A percentile compares a stretch with the other conserved stretches of the same genome.
These are phyloP conservation scores for Zangia roseola DNA, from an alignment of 768 basidiomycete species.

Conservation along the genomic window DNA sequence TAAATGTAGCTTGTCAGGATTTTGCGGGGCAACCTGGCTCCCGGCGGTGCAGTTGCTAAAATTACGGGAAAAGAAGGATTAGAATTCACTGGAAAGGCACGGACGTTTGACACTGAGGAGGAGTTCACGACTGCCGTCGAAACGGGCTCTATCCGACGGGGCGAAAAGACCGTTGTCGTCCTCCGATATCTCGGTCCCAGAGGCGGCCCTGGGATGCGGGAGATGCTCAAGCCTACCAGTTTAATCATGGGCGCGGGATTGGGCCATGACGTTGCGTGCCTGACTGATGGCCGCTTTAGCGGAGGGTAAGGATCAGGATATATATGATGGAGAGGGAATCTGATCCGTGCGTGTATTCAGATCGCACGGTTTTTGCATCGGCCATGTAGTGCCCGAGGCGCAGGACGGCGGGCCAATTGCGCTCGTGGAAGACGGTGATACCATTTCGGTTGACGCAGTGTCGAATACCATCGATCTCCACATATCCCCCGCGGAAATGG, in stretches of 20 bases:
- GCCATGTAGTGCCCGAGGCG: constrained; percentile 96
- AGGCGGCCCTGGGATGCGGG: constrained; percentile 98
- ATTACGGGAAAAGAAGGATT: constrained; percentile 96
- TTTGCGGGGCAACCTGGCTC: constrained; percentile 87
- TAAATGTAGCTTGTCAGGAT: constrained; percentile 50
- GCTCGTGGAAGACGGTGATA: constrained; percentile 83
- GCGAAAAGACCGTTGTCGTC: constrained; percentile 95
- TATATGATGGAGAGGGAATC: constrained; percentile 7
- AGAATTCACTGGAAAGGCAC: constrained; percentile 86
- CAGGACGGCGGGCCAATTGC: constrained; percentile 94
- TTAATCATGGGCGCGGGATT: constrained; percentile 98
- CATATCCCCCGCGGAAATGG: constrained; percentile 79
- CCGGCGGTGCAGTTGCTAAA: constrained; percentile 94
- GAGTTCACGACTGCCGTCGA: constrained; percentile 88
- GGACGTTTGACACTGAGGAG: constrained; percentile 89
- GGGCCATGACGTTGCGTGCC: constrained; percentile 91
- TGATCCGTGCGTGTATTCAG: constrained; percentile 39
- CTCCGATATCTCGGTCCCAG: constrained; percentile 95
- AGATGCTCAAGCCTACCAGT: constrained; percentile 98
- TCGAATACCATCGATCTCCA: constrained; percentile 79
- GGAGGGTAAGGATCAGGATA: constrained; percentile 71
- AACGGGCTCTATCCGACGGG: constrained; percentile 82
- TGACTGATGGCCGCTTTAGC: constrained; percentile 97
- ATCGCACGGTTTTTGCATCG: constrained; percentile 95
- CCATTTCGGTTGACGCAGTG: constrained; percentile 85